Evolutionary conservation across 108 stramenopile species (phyloP), one percentile per base, ranked within the genome.

Genomic region (Cyclotella kingstonii): DNA sequence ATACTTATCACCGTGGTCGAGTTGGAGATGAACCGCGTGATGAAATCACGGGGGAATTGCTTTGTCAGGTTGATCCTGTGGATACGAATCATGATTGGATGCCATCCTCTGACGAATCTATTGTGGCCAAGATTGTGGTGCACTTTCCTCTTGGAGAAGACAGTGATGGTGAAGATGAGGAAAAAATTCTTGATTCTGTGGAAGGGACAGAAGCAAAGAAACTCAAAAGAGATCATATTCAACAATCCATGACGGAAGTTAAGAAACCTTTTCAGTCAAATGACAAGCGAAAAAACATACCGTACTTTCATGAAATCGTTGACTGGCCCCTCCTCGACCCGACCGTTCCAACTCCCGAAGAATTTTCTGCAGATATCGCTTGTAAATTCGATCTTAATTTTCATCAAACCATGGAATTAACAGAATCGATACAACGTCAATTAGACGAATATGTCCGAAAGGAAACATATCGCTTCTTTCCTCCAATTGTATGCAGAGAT

Each of bases 1-100:
- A 85, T 46, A 62, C 82, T 0, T 92, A 92, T 55, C 90, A 92
- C 48, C 67, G 73, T 25, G 90, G 90, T 15, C 56, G 85, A 10
- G 87, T 81, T 45, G 91, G 91, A 23, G 29, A 76, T 23, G 91
- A 93, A 63, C 70, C 82, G 22, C 76, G 91, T n/a, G 63, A 76
- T 48, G 31, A 57, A 5, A 42, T 44, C 22, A 79, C 74, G 5
- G 90, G 87, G 17, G 80, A 81, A 40, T 60, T 91, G 25, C 40
- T 86, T n/a, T 81, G 72, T 49, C 71, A 83, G 49, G 21, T 57
- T 9, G 66, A 57, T 40, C 70, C 70, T n/a, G 66, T 84, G 8
- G 90, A 91, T 46, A 88, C 90, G 31, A 87, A 87, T 56, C 73
- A 85, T 43, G 48, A 52, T 9, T 70, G 68, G 49, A 63, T 70